A percentile compares a stretch with the other conserved stretches of the same genome.
Evolutionary conservation across 2,329 filamentous ascomycete species (phyloP).

Genomic region (Cylindrodendrum hubeiense): DNA sequence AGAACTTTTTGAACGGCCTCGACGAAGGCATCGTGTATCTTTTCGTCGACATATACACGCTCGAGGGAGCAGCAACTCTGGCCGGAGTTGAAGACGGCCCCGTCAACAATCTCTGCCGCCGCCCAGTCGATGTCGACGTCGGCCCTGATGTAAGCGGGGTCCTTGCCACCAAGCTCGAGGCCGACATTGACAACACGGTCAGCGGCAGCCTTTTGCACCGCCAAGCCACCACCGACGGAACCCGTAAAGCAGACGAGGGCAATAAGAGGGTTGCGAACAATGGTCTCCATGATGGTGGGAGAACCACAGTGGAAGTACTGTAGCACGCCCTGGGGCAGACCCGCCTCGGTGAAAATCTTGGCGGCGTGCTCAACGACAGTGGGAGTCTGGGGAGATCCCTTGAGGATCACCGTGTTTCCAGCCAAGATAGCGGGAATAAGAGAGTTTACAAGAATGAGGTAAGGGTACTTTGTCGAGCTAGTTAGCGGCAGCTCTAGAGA

Average conservation of each 20-base stretch:
- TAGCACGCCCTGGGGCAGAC: constrained; percentile 84
- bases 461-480: constrained; percentile 78
- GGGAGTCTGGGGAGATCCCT: constrained; percentile 94
- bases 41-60: constrained; percentile 89
- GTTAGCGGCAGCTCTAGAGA: background rate
- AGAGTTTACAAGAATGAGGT: constrained; percentile 92
- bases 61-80: constrained; percentile 97
- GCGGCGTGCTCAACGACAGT: constrained; percentile 89
- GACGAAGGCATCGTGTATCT: constrained; percentile 86
- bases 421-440: constrained; percentile 91
- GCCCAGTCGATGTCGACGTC: constrained; percentile 94
- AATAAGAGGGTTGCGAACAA: constrained; percentile 83
- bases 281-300: constrained; percentile 78
- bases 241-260: constrained; percentile 93
- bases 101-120: constrained; percentile 94
- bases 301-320: constrained; percentile 95
- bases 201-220: constrained; percentile 86
- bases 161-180: constrained; percentile 93
- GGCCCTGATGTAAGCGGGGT: constrained; percentile 87
- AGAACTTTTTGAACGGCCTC: constrained; percentile 84
- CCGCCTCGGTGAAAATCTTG: constrained; percentile 82
- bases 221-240: constrained; percentile 87
- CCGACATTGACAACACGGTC: constrained; percentile 89
- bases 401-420: constrained; percentile 92
- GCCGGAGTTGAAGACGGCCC: constrained; percentile 97